phyloP scores from a whole-genome alignment of 2,329 filamentous ascomycete genomes.

The Hymenoscyphus fructigenus region DNA sequence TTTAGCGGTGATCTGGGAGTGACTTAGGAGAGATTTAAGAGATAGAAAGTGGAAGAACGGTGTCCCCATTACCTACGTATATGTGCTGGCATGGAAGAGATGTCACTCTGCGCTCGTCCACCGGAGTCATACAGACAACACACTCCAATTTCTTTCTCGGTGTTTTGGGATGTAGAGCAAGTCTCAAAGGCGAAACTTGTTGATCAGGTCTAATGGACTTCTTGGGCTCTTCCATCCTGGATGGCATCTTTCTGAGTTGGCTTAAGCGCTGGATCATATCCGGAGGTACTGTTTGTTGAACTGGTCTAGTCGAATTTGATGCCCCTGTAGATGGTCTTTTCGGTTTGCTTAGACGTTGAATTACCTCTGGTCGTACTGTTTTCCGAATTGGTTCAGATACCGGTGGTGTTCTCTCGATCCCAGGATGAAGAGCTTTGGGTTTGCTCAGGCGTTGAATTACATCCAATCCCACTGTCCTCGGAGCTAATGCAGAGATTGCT shows the following conservation, averaged over 20 bases:
- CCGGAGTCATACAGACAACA: slow-evolving; percentile 25
- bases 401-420: not conserved
- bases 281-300: not conserved
- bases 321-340: not conserved
- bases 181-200: not conserved
- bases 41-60: too few relatives aligned
- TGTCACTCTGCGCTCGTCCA: slow-evolving; percentile 17
- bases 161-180: not conserved
- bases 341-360: slow-evolving; percentile 6
- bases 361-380: not conserved
- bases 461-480: not conserved
- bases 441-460: slow-evolving; percentile 2
- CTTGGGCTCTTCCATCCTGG: not conserved
- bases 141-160: slow-evolving; percentile 12
- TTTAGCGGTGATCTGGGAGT: too few relatives aligned
- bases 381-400: not conserved
- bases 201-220: not conserved
- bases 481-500: not conserved
- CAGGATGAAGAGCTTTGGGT: not conserved
- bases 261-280: not conserved
- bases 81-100: slow-evolving; percentile 23
- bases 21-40: too few relatives aligned
- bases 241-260: not conserved
- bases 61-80: too few relatives aligned
- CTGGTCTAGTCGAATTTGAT: not conserved